Conservation (phyloP, 2,329 filamentous ascomycete genomes). For the Neocatenulostroma microsporum region DNA sequence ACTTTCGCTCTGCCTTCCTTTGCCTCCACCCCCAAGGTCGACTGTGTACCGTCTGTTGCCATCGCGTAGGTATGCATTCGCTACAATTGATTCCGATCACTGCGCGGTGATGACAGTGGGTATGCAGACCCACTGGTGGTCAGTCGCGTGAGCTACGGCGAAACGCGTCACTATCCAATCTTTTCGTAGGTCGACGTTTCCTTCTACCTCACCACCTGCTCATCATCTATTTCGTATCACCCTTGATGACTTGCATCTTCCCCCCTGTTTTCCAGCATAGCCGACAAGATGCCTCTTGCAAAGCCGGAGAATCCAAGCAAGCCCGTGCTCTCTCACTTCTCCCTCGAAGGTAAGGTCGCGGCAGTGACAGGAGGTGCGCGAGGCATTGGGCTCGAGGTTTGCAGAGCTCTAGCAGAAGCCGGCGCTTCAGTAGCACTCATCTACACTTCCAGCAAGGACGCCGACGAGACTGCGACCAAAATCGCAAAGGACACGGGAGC, state of each 20-base stretch:
- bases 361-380: conserved; percentile 82
- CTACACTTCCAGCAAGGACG: conserved; percentile 68
- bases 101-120: no score
- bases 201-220: neutral
- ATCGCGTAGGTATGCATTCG: no score
- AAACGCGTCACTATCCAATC: neutral
- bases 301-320: conserved; percentile 11
- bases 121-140: no score
- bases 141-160: neutral
- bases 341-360: conserved; percentile 69
- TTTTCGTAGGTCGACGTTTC: neutral
- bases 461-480: conserved; percentile 11
- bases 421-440: conserved; percentile 82
- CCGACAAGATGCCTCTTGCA: conserved; percentile 19
- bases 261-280: neutral
- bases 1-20: neutral
- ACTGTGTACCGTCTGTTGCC: neutral
- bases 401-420: conserved; percentile 76
- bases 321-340: conserved; percentile 31
- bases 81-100: no score
- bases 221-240: neutral
- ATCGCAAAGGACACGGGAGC: conserved; percentile 17
- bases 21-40: neutral
- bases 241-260: neutral
- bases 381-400: conserved; percentile 81